phyloP scores from a whole-genome alignment of 2,329 filamentous ascomycete genomes.

The Sporothrix pallida region DNA sequence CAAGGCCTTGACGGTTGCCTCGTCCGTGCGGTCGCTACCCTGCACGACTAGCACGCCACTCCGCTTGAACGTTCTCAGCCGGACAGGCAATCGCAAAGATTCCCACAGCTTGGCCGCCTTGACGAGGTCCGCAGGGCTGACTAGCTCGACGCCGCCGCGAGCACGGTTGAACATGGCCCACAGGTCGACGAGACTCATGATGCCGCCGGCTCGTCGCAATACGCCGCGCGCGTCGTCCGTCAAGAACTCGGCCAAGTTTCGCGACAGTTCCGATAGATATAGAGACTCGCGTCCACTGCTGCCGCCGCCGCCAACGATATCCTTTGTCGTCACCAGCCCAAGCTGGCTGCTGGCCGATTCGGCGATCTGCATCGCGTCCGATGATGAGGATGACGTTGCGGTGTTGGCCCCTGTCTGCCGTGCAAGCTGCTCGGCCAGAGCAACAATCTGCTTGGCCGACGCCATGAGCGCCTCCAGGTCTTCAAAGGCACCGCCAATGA shows the following conservation, averaged over 20 bases:
- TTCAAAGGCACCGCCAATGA: constrained; percentile 93
- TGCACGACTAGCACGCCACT: constrained; percentile 96
- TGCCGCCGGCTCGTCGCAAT: constrained; percentile 79
- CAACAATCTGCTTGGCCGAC: constrained; percentile 93
- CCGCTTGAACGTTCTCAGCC: constrained; percentile 79
- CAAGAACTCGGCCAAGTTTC: constrained; percentile 85
- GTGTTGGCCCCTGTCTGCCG: constrained; percentile 58
- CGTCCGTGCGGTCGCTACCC: constrained; percentile 83
- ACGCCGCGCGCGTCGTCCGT: constrained; percentile 83
- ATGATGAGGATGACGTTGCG: constrained; percentile 42
- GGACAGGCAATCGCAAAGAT: constrained; percentile 81
- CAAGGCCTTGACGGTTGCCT: constrained; percentile 80
- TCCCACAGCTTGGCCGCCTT: constrained; percentile 90
- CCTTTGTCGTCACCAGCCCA: constrained; percentile 90
- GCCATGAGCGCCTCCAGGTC: constrained; percentile 97
- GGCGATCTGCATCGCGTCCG: constrained; percentile 64
- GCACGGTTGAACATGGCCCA: constrained; percentile 96
- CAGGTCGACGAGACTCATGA: constrained; percentile 86
- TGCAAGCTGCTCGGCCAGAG: constrained; percentile 86
- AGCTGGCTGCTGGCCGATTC: constrained; percentile 83
- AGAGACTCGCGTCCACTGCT: constrained; percentile 73
- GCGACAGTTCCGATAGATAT: constrained; percentile 85
- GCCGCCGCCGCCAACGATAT: constrained; percentile 73
- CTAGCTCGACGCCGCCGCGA: constrained; percentile 89
- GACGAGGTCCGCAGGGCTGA: constrained; percentile 89